Base-by-base conservation (phyloP, 2,329 filamentous ascomycete genomes). In the Phoma sp. region DNA sequence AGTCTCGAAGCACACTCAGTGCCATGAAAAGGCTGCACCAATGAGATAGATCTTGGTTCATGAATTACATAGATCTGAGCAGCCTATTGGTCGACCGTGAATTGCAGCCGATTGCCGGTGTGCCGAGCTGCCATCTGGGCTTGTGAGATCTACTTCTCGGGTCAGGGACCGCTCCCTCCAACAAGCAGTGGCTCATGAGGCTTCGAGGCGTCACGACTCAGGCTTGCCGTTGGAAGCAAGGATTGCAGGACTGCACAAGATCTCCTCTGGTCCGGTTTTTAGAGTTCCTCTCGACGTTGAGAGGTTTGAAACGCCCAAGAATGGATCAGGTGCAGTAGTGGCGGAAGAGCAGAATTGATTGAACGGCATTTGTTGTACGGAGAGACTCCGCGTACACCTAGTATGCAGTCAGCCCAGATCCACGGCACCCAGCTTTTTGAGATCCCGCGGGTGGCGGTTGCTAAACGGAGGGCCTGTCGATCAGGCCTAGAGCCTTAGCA, bases 371-470 rank as follows among this genome's bases (percentile, higher is more conserved):
- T 45, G 46, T 50, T 36, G 46, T 25, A 51, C 46, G 52, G 41
- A 55, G 46, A 25, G 24, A 33, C 46, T 55, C 52, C 52, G 52
- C 31, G 52, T 36, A 17, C 17, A 17, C 17, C 17, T 17, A 17
- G 35, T 43, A 51, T 45, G 40, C 40, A 33, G 37, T 51, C 47
- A 46, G 47, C 21, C 52, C 52, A 55, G 43, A 32, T 36, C 46
- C 37, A 46, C 32, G 52, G 52, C 41, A 45, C 46, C 45, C 45
- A 50, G 24, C 46, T 35, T 32, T 40, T 33, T 43, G 46, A 55
- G 52, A 55, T 55, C 52, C 52, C 52, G 52, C 52, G 51, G 52
- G 52, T 51, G 41, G 52, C 46, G 41, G 52, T 32, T 46, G 43
- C 37, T 55, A 46, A 32, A 35, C 35, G 31, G 19, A 55, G 37